Evolutionary conservation across 345 rosid species (phyloP).

Genomic region (Chamaenerion angustifolium): DNA sequence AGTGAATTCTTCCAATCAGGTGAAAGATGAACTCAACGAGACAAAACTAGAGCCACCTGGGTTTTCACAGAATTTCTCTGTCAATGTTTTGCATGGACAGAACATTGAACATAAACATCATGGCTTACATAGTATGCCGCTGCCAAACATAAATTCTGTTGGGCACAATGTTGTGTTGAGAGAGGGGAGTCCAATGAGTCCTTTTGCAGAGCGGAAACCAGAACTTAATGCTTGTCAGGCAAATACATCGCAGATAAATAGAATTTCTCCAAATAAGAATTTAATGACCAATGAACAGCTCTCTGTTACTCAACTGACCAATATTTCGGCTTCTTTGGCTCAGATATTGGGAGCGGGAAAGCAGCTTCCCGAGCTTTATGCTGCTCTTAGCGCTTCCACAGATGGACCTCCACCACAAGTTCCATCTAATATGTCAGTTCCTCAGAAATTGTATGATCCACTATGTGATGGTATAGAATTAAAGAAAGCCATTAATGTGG

Average conservation of each 20-base stretch:
- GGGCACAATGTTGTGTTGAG: constrained; percentile 27
- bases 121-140: constrained; percentile 10
- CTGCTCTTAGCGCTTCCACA: constrained; percentile 27
- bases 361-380: constrained; percentile 49
- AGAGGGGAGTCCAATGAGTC: not conserved
- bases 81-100: constrained; percentile 8
- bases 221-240: constrained; percentile 10
- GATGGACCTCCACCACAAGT: constrained; percentile 14
- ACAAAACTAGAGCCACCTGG: constrained; percentile 9
- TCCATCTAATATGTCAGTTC: constrained; percentile 16
- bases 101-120: constrained; percentile 15
- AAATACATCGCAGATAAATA: constrained; percentile 16
- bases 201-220: constrained; percentile 18
- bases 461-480: constrained; percentile 26
- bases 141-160: constrained; percentile 15
- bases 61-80: constrained; percentile 7
- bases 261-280: constrained; percentile 22
- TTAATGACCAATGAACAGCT: constrained; percentile 40
- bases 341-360: constrained; percentile 63
- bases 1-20: constrained; percentile 23
- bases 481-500: constrained; percentile 14
- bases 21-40: constrained; percentile 23
- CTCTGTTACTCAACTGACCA: constrained; percentile 28
- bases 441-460: constrained; percentile 16
- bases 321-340: constrained; percentile 63